Evolutionary conservation across 2,329 filamentous ascomycete genomes (phyloP), one percentile per base, ranked within the genome.

Genomic region (Neofusicoccum sp.): DNA sequence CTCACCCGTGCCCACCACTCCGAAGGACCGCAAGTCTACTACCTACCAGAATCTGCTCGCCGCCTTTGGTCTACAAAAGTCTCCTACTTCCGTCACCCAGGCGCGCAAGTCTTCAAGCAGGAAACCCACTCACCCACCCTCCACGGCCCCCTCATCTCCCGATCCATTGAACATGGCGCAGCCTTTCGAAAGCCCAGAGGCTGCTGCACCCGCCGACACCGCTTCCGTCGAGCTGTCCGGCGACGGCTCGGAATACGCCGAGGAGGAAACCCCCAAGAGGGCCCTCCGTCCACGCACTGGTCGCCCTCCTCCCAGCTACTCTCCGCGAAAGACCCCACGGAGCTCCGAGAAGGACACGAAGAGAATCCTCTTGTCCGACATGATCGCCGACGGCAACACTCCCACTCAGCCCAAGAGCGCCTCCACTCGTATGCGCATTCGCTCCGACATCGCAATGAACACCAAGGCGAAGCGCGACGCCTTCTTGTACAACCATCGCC

Each of bases 391-490:
- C 40, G 1, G 43, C 63, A 0, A 40, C 20, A n/a, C 47, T 8
- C 26, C 54, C 1, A 51, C 28, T 12, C 56, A 41, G 7, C 31
- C 33, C 36, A 75, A 71, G 60, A 65, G 67, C 5, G 69, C 75
- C 33, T 78, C 77, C 1, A 72, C 75, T n/a, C 76, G 78, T 2
- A 68, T 63, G 16, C 70, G 71, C 7, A 70, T 80, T 9, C 74
- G 77, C 28, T 69, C 74, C 4, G 76, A 76, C 5, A 80, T 80
- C 51, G 72, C 72, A 1, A 67, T 68, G 12, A 66, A 72, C 62
- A 78, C 78, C 4, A 79, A 76, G 64, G 72, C 70, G 1, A 80
- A 76, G 64, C 75, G 77, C 2, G 74, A 79, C 65, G 74, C 74
- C 6, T 82, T 80, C 64, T 69, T 82, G 5, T 64, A 80, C 4